Conservation (phyloP, 1,284 basidiomycete species). For the Anthracocystis setariae region DNA sequence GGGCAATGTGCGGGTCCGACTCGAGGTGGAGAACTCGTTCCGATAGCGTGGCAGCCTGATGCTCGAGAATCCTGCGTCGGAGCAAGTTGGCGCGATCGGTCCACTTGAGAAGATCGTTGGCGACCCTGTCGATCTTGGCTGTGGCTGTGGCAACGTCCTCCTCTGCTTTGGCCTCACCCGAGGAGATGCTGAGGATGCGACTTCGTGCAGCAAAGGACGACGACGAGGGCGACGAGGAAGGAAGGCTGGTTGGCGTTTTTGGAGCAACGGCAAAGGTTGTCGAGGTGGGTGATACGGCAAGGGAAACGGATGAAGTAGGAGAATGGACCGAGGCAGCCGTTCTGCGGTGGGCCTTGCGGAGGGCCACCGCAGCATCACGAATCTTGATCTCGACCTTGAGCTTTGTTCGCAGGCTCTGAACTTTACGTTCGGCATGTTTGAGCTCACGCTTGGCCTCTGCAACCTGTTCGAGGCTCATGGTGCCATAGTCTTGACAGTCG, state of each 20-base stretch:
- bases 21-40: constrained; percentile 50
- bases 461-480: constrained; percentile 50
- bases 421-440: constrained; percentile 45
- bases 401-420: constrained; percentile 43
- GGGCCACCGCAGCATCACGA: constrained; percentile 56
- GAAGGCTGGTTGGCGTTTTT: neutral
- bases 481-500: constrained; percentile 49
- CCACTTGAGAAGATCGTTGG: constrained; percentile 48
- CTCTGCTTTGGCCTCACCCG: constrained; percentile 53
- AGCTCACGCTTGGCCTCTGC: constrained; percentile 52
- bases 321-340: constrained; percentile 29
- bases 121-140: constrained; percentile 52
- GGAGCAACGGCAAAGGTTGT: constrained; percentile 6
- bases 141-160: constrained; percentile 43
- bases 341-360: constrained; percentile 50
- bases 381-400: constrained; percentile 57
- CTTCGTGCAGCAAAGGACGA: constrained; percentile 30
- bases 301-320: constrained; percentile 20
- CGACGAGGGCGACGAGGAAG: constrained; percentile 11
- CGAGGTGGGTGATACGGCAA: constrained; percentile 29
- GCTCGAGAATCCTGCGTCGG: constrained; percentile 51
- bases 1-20: constrained; percentile 33
- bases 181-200: constrained; percentile 34
- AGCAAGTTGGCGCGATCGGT: constrained; percentile 38
- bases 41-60: constrained; percentile 53